Evolutionary conservation across 2,329 filamentous ascomycete species (phyloP), one percentile per base, ranked within the genome.

Genomic region (Apiospora pterosperma): DNA sequence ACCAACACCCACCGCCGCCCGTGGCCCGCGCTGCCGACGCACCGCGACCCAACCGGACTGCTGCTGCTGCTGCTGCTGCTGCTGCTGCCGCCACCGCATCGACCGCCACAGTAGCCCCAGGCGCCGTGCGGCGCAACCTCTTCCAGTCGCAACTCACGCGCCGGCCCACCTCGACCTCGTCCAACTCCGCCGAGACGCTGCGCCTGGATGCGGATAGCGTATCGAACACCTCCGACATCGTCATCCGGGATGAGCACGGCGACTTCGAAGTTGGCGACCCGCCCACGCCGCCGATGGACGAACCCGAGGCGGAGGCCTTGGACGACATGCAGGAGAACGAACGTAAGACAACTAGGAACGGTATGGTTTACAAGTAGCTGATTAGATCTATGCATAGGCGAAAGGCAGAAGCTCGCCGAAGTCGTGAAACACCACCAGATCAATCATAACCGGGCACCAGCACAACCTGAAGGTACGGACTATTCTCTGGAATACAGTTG

Each of bases 381-480:
- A 55, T 55, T n/a, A 34, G 28, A 7, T 55, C 36, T 60, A 36
- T 39, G 39, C 21, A 64, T 66, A 88, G 86, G 83, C 64, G 88
- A 90, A 72, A 80, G 85, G 62, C 86, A 90, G 72, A 79, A 83
- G 61, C 75, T 90, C 12, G 82, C 85, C 28, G 87, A 90, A 67
- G 85, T 85, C 1, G 84, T 90, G 38, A 87, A 84, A 71, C 84
- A 87, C 70, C 85, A 89, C 72, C 83, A 85, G 69, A 81, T 85
- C 64, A 84, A 83, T 69, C 81, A 83, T 67, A 83, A 81, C 70
- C 78, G 80, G 60, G 78, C 84, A 60, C 82, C 87, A 11, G 87
- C 86, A 70, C 88, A 91, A 68, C 85, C 88, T 61, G 88, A 90
- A 78, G 89, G 90, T 91, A 74, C 71, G 82, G 74, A 44, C 16